phyloP scores from a whole-genome alignment of 306 rosid species.

The Ziziphus jujuba region DNA sequence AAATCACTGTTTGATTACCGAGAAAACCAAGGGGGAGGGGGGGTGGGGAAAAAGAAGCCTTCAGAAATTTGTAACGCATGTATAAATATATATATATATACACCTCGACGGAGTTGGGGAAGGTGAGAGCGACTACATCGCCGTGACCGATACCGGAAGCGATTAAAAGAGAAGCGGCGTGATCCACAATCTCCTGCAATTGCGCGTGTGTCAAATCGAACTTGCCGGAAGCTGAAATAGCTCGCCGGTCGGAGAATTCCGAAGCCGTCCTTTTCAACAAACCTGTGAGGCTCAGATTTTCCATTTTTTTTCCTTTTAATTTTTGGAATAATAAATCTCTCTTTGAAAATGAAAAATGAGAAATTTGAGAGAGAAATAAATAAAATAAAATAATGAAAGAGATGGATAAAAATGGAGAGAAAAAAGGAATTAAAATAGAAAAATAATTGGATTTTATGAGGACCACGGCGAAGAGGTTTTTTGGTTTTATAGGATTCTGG shows the following conservation, averaged over 20 bases:
- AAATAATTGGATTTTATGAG: too few relatives aligned
- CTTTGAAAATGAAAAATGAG: too few relatives aligned
- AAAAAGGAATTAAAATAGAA: too few relatives aligned
- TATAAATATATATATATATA: background rate
- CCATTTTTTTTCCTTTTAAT: conserved; percentile 37
- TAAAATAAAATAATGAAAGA: too few relatives aligned
- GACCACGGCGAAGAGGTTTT: background rate
- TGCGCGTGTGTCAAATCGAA: conserved; percentile 58
- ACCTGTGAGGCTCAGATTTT: conserved; percentile 47
- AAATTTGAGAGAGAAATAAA: background rate
- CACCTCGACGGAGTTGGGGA: conserved; percentile 81
- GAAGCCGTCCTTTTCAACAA: conserved; percentile 45
- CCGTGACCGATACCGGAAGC: conserved; percentile 55
- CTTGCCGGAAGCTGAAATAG: conserved; percentile 62
- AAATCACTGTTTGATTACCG: background rate
- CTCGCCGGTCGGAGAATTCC: conserved; percentile 53
- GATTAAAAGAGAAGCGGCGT: conserved; percentile 56
- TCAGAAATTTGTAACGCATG: background rate
- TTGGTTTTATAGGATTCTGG: background rate
- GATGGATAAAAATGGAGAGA: too few relatives aligned
- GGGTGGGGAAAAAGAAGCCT: background rate
- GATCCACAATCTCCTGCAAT: conserved; percentile 50
- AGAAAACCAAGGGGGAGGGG: too few relatives aligned
- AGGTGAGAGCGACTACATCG: conserved; percentile 84
- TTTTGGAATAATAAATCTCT: too few relatives aligned